phyloP scores from a whole-genome alignment of 148 eudicot genomes.

The Linanthus parryae region DNA sequence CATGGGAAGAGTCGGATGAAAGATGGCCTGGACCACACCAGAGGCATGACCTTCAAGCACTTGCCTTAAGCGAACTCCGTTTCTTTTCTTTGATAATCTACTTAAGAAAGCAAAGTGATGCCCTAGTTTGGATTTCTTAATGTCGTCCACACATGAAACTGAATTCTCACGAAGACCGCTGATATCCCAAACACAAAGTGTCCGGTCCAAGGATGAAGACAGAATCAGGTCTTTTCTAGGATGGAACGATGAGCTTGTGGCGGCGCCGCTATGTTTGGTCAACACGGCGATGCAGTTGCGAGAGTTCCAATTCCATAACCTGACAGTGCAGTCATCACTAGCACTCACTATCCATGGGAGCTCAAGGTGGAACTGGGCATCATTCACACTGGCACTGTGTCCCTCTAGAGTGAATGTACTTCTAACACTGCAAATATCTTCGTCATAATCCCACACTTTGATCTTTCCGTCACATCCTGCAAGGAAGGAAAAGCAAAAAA shows the following conservation, averaged over 20 bases:
- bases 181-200: too few species aligned
- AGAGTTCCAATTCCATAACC: slow-evolving; percentile 18
- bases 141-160: slow-evolving; percentile 7
- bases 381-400: too few species aligned
- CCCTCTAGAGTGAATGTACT: too few species aligned
- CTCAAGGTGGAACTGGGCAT: slow-evolving; percentile 49
- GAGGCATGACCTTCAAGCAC: slow-evolving; percentile 2
- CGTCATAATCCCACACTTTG: too few species aligned
- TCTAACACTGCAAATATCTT: slow-evolving; percentile 55
- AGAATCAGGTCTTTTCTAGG: slow-evolving; percentile 11
- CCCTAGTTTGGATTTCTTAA: slow-evolving; percentile 5
- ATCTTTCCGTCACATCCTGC: slow-evolving; percentile 68
- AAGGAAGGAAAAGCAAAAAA: too few species aligned
- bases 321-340: too few species aligned
- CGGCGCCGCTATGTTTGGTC: slow-evolving; percentile 9
- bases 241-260: slow-evolving; percentile 9
- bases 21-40: slow-evolving; percentile 9
- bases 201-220: not conserved
- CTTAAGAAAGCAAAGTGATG: not conserved
- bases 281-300: slow-evolving; percentile 11
- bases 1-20: slow-evolving; percentile 17
- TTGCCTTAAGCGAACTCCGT: not conserved
- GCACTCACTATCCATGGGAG: slow-evolving; percentile 40
- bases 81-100: too few species aligned
- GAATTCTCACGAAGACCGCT: not conserved